Base-by-base conservation (phyloP, 768 basidiomycete genomes). In the Leccinum subgranulosum region DNA sequence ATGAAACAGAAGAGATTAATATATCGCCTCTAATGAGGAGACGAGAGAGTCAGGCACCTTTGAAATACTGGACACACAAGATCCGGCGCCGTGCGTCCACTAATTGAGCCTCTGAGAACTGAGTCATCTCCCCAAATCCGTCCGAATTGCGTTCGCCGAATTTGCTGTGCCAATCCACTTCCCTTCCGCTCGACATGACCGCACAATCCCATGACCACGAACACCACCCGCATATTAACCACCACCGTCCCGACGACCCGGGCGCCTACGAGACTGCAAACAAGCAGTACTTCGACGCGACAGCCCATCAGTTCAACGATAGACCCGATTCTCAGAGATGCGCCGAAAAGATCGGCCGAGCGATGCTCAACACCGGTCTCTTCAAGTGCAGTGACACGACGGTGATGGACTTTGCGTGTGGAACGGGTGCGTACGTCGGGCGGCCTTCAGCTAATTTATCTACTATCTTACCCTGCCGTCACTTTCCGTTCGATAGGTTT, bases 351-450 rank as follows among this genome's bases (percentile, higher is more conserved):
- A 55, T 71, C 17, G 69, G 66, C 0, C 53, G 50, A 15, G 70
- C 66, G 2, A 75, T 80, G 57, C 46, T 60, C n/a, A 50, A 67
- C 36, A 63, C 61, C 3, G 82, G 80, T 59, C 60, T 73, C 0
- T 85, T 91, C 62, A 75, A 84, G 53, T 80, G 81, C 46, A 77
- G 82, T 28, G 64, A 62, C 6, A 90, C 88, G 6, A 75, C 70
- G 6, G 75, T 86, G 17, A 75, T 92, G 79, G 90, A 91, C 62
- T 91, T 81, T 64, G 89, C 89, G 5, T 91, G 89, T 66, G 88
- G 88, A 12, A 81, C 81, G 59, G 89, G 87, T 85, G 56, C 36
- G 49, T 27, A 4, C 14, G 23, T 3, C n/a, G 17, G 3, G 3
- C 3, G 4, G 4, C 6, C 48, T 8, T 14, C 48, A 25, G 49